These are phyloP conservation scores for Macrolepiota albuminosa DNA, from an alignment of 768 basidiomycete species.

Conservation along the genomic window DNA sequence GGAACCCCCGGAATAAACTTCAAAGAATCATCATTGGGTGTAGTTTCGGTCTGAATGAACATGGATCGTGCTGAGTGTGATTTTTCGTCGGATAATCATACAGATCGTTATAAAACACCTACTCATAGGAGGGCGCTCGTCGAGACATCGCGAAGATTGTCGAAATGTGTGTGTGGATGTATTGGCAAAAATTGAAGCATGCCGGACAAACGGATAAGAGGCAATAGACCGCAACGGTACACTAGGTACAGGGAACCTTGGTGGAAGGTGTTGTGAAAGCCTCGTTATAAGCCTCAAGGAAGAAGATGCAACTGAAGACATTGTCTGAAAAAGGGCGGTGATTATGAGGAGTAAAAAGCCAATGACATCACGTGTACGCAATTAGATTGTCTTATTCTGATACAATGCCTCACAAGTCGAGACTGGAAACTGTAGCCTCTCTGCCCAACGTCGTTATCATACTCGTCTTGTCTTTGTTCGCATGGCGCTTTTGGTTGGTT, in stretches of 20 bases:
- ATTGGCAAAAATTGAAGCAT: constrained; percentile 20
- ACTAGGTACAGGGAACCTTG: neutral
- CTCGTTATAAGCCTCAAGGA: constrained; percentile 13
- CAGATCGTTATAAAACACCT: neutral
- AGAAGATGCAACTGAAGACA: constrained; percentile 12
- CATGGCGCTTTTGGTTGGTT: constrained; percentile 29
- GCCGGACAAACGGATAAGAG: constrained; percentile 13
- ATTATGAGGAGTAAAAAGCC: constrained; percentile 9
- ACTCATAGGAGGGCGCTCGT: constrained; percentile 29
- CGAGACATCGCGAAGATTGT: constrained; percentile 13
- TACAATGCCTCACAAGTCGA: constrained; percentile 6
- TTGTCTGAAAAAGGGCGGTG: neutral
- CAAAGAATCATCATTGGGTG: constrained; percentile 94
- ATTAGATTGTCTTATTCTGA: neutral
- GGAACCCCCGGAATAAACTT: constrained; percentile 94
- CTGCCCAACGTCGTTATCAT: constrained; percentile 4
- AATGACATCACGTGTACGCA: constrained; percentile 16
- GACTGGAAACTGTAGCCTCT: constrained; percentile 1
- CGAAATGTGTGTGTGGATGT: constrained; percentile 18
- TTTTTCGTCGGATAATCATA: neutral
- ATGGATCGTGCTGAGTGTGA: constrained; percentile 64
- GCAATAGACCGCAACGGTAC: neutral
- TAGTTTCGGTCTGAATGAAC: constrained; percentile 98
- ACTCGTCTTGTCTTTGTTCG: constrained; percentile 19
- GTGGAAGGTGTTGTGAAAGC: constrained; percentile 3